Evolutionary conservation across 2,329 filamentous ascomycete species (phyloP).

Genomic region (Hypocrella siamensis): DNA sequence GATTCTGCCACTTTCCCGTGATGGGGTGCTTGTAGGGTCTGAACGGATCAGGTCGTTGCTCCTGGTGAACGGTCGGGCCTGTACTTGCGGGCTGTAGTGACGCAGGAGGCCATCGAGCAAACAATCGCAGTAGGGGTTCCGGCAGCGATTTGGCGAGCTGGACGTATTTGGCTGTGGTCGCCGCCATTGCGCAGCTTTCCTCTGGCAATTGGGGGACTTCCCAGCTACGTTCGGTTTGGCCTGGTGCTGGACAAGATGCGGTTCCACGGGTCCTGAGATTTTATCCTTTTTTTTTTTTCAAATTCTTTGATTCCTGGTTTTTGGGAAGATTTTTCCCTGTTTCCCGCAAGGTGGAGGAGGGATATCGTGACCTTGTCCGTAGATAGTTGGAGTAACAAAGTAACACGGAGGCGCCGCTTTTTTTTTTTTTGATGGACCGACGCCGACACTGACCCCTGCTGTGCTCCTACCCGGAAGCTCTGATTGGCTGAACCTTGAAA

Average conservation of each 20-base stretch:
- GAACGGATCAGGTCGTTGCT: constrained; percentile 62
- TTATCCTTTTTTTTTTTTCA: not conserved
- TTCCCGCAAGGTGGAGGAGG: too few relatives aligned
- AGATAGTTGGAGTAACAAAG: too few relatives aligned
- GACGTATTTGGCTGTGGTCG: constrained; percentile 24
- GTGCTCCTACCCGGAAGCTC: too few relatives aligned
- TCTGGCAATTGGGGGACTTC: not conserved
- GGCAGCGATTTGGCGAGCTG: constrained; percentile 60
- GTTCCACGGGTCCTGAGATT: not conserved
- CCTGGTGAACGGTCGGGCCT: constrained; percentile 33
- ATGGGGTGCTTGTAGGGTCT: constrained; percentile 58
- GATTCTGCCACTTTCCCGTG: constrained; percentile 72
- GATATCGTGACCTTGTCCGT: too few relatives aligned
- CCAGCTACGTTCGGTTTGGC: not conserved
- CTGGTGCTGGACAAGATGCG: not conserved
- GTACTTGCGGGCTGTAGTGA: constrained; percentile 34
- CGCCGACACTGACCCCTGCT: too few relatives aligned
- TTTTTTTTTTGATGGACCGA: too few relatives aligned
- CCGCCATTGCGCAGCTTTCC: constrained; percentile 11
- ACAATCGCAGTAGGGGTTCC: constrained; percentile 65
- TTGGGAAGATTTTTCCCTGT: too few relatives aligned
- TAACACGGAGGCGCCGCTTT: too few relatives aligned
- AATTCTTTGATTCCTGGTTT: too few relatives aligned
- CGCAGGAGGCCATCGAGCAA: constrained; percentile 73
- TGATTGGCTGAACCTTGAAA: too few relatives aligned